A percentile compares a stretch with the other conserved stretches of the same genome.
phyloP scores from a whole-genome alignment of 306 rosid species.

The Medicago arabica region DNA sequence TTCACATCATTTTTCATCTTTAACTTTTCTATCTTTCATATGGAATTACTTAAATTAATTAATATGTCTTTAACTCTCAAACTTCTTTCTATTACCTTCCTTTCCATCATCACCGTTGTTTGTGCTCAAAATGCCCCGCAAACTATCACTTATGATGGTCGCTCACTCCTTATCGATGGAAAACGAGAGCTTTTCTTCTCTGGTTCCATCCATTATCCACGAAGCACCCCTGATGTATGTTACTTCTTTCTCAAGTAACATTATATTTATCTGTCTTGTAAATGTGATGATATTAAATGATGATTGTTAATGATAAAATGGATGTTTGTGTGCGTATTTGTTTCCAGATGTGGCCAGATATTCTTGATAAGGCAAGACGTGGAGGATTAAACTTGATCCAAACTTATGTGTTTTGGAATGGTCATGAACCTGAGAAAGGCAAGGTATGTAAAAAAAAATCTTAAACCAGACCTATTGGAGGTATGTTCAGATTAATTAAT shows the following conservation, averaged over 20 bases:
- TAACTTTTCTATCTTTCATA: neutral
- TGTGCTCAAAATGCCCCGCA: neutral
- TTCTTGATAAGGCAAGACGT: constrained; percentile 63
- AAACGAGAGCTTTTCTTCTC: constrained; percentile 72
- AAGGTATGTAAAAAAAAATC: constrained; percentile 48
- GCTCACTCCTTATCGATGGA: constrained; percentile 57
- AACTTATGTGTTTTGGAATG: constrained; percentile 92
- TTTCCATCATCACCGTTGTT: constrained; percentile 2
- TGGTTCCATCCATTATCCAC: constrained; percentile 86
- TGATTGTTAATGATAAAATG: neutral
- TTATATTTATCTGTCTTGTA: neutral
- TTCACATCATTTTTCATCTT: neutral
- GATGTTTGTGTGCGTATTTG: neutral
- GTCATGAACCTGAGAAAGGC: constrained; percentile 78
- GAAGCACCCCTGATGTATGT: constrained; percentile 74
- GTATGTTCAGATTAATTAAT: neutral
- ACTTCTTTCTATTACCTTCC: constrained; percentile 16
- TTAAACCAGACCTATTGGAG: neutral
- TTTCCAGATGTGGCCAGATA: constrained; percentile 79
- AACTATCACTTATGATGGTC: constrained; percentile 45
- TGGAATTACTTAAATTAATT: neutral
- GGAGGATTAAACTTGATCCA: constrained; percentile 87
- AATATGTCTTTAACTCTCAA: constrained; percentile 26
- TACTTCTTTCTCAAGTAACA: constrained; percentile 31
- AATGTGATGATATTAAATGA: neutral